phyloP scores from a whole-genome alignment of 164 flowering plant species.

The Tinospora cordifolia region DNA sequence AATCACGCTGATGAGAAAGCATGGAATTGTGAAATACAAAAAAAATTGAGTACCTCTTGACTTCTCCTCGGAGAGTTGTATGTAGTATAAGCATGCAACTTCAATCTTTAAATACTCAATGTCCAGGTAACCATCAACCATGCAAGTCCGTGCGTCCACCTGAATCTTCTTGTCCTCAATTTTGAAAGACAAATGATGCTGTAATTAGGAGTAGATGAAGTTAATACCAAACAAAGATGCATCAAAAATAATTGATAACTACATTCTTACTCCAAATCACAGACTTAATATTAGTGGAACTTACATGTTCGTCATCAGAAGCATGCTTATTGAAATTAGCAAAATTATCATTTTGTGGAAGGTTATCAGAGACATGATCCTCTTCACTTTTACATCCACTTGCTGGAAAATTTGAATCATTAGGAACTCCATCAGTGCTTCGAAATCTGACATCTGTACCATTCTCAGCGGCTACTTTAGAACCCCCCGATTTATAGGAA shows the following conservation, averaged over 20 bases:
- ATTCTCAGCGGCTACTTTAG: constrained; percentile 22
- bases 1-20: not conserved
- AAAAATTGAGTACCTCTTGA: constrained; percentile 45
- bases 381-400: constrained; percentile 29
- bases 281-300: constrained; percentile 15
- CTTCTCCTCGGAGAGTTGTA: constrained; percentile 59
- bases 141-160: constrained; percentile 30
- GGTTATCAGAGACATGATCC: constrained; percentile 24
- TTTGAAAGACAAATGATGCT: constrained; percentile 44
- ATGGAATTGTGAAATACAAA: not conserved
- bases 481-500: constrained; percentile 45
- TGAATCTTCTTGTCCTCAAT: constrained; percentile 47
- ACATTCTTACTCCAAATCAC: not conserved
- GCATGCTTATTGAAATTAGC: constrained; percentile 11
- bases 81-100: constrained; percentile 68
- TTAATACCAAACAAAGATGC: constrained; percentile 4
- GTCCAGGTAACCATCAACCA: constrained; percentile 29
- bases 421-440: constrained; percentile 21
- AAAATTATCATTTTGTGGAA: constrained; percentile 14
- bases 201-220: constrained; percentile 19
- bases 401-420: constrained; percentile 25
- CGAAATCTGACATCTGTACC: constrained; percentile 24
- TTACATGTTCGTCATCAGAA: constrained; percentile 24
- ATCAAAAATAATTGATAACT: not conserved
- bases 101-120: constrained; percentile 60